A percentile compares a stretch with the other conserved stretches of the same genome.
These are phyloP conservation scores for Coleophoma eucalyptorum DNA, from an alignment of 2,329 filamentous ascomycete species.

Conservation along the genomic window DNA sequence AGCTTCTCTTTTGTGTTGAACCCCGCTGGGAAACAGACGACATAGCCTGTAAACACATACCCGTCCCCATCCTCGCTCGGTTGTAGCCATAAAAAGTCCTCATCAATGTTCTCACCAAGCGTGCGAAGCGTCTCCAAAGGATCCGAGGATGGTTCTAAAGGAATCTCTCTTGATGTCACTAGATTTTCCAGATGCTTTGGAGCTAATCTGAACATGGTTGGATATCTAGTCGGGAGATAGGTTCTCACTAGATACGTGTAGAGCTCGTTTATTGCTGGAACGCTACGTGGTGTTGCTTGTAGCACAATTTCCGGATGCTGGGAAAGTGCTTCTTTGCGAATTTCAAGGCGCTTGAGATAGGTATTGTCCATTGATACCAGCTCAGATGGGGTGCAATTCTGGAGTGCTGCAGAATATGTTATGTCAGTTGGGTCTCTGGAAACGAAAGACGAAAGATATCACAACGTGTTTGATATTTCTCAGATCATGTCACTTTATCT, in stretches of 20 bases:
- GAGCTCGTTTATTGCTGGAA: constrained; percentile 48
- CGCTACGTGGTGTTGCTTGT: constrained; percentile 31
- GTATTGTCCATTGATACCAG: constrained; percentile 57
- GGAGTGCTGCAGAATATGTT: constrained; percentile 37
- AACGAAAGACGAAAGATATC: not conserved
- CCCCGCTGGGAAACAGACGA: constrained; percentile 52
- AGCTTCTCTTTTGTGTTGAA: constrained; percentile 55
- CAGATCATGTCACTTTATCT: no score
- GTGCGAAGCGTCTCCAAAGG: constrained; percentile 38
- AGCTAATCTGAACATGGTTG: constrained; percentile 42
- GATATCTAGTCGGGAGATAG: constrained; percentile 55
- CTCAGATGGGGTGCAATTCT: constrained; percentile 46
- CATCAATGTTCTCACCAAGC: constrained; percentile 50
- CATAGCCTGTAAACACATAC: constrained; percentile 54
- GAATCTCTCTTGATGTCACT: constrained; percentile 37
- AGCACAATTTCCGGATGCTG: constrained; percentile 36
- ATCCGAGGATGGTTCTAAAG: constrained; percentile 28
- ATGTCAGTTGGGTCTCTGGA: not conserved
- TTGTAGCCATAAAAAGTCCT: constrained; percentile 56
- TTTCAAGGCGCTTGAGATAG: constrained; percentile 45
- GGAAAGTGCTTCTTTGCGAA: constrained; percentile 43
- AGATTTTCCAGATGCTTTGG: constrained; percentile 37
- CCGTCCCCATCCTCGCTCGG: constrained; percentile 30
- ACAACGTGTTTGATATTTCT: not conserved
- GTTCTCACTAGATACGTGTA: constrained; percentile 49